These are phyloP conservation scores for Puccinia polysora DNA, from an alignment of 1,284 basidiomycete species.

Conservation along the genomic window DNA sequence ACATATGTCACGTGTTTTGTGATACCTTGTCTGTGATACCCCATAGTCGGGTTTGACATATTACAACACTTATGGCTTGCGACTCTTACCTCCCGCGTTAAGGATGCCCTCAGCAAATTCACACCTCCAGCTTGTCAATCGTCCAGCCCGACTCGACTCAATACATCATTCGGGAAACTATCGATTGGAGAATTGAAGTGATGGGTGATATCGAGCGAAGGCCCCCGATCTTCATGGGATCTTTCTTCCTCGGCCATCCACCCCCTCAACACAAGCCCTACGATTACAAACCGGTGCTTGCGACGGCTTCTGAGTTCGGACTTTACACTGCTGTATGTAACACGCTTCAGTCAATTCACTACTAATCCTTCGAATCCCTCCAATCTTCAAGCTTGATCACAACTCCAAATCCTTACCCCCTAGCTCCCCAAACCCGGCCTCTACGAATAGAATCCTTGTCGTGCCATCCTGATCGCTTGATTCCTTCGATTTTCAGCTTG, in stretches of 20 bases:
- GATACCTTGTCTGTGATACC: too few species aligned
- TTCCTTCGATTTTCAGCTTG: constrained; percentile 3
- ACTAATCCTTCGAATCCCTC: neutral
- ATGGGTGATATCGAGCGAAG: constrained; percentile 41
- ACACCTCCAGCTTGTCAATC: too few species aligned
- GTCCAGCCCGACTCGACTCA: too few species aligned
- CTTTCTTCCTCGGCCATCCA: constrained; percentile 39
- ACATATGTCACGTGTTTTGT: too few species aligned
- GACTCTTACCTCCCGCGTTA: too few species aligned
- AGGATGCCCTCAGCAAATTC: too few species aligned
- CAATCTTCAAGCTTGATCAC: neutral
- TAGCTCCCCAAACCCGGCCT: neutral
- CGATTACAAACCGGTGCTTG: constrained; percentile 26
- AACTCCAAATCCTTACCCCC: neutral
- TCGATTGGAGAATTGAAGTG: neutral
- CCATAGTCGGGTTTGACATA: too few species aligned
- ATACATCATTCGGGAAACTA: too few species aligned
- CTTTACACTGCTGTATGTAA: constrained; percentile 42
- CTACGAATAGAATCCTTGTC: neutral
- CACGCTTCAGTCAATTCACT: constrained; percentile 2
- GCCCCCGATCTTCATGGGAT: constrained; percentile 42
- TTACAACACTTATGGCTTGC: too few species aligned
- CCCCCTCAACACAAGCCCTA: constrained; percentile 9
- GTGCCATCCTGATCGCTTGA: neutral
- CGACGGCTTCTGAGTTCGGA: constrained; percentile 14